phyloP scores from a whole-genome alignment of 805 yeast species.

The Saturnispora halmiae region DNA sequence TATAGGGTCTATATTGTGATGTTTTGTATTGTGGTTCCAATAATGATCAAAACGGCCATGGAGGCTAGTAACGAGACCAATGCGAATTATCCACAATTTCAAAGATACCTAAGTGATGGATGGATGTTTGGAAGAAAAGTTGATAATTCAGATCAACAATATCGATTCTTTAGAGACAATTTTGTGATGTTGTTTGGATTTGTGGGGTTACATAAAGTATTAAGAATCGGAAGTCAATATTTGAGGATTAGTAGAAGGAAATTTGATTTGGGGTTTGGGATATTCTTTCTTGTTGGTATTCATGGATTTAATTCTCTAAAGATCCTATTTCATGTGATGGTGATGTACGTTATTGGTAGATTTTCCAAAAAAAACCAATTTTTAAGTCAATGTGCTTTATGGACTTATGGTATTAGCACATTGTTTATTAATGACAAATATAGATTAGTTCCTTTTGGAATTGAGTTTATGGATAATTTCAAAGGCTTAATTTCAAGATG shows the following conservation, averaged over 20 bases:
- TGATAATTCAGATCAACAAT: conserved; percentile 88
- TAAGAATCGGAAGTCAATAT: conserved; percentile 36
- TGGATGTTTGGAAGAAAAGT: conserved; percentile 89
- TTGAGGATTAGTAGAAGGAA: conserved; percentile 32
- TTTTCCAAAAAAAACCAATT: conserved; percentile 26
- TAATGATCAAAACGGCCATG: conserved; percentile 75
- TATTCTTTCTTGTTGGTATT: conserved; percentile 56
- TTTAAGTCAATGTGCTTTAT: conserved; percentile 39
- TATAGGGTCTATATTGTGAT: conserved; percentile 58
- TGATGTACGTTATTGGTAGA: conserved; percentile 45
- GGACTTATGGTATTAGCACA: conserved; percentile 75
- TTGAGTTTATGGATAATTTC: conserved; percentile 49
- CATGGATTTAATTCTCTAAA: conserved; percentile 73
- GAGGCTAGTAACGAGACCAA: conserved; percentile 69
- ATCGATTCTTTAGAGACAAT: conserved; percentile 78
- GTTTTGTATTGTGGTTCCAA: conserved; percentile 65
- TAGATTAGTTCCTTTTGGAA: conserved; percentile 44
- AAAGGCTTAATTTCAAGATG: conserved; percentile 79
- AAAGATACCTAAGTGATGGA: conserved; percentile 59
- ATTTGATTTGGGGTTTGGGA: conserved; percentile 72
- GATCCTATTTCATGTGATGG: conserved; percentile 46
- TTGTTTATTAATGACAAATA: conserved; percentile 69
- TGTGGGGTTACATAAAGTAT: conserved; percentile 41
- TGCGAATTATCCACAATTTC: conserved; percentile 59
- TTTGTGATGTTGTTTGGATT: conserved; percentile 52